Evolutionary conservation across 805 yeast genomes (phyloP).

Genomic region (Isabelozyma gotoi): DNA sequence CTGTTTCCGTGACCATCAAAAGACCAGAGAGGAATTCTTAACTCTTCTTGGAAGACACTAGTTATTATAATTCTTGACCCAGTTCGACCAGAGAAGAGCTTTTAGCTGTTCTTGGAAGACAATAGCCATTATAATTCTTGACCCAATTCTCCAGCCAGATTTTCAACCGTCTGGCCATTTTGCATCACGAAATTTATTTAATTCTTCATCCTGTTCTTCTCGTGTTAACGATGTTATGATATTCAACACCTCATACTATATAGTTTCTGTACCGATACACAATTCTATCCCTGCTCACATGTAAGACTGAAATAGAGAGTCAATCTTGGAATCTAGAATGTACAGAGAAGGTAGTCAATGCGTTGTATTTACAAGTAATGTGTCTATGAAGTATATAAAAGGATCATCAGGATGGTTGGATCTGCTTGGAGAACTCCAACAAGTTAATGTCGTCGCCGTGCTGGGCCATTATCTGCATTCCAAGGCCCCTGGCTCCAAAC

Average conservation of each 20-base stretch:
- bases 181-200: conserved; percentile 1
- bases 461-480: conserved; percentile 84
- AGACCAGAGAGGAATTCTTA: conserved; percentile 94
- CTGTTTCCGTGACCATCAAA: conserved; percentile 88
- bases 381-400: no score
- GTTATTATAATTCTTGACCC: conserved; percentile 1
- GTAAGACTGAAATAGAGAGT: no score
- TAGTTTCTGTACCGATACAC: conserved; percentile 1
- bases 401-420: no score
- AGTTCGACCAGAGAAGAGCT: conserved; percentile 2
- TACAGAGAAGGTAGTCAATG: no score
- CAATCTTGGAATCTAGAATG: no score
- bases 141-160: background rate
- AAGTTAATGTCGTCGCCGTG: conserved; percentile 75
- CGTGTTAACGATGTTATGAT: conserved; percentile 26
- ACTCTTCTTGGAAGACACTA: conserved; percentile 68
- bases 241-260: conserved; percentile 26
- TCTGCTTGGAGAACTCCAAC: conserved; percentile 22
- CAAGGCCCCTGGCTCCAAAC: conserved; percentile 46
- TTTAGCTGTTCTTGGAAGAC: conserved; percentile 5
- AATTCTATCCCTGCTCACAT: no score
- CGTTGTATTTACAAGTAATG: no score
- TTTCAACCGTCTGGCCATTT: background rate
- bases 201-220: conserved; percentile 3
- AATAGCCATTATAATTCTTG: conserved; percentile 5